A percentile compares a stretch with the other conserved stretches of the same genome.
phyloP scores from a whole-genome alignment of 352 stramenopile species.

The Blastocystis sp. region DNA sequence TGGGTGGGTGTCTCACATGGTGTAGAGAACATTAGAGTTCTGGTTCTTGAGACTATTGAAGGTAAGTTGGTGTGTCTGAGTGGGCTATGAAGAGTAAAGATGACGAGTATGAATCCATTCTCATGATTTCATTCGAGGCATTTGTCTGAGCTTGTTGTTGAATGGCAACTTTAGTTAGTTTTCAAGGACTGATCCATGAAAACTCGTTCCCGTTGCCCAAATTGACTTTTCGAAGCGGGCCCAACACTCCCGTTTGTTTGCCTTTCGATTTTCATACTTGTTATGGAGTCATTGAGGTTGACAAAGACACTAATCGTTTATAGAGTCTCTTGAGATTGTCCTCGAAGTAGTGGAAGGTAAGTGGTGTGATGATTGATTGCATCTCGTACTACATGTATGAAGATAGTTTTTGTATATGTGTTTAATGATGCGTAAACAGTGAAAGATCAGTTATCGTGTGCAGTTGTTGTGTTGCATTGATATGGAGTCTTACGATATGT shows the following conservation, averaged over 20 bases:
- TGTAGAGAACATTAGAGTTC: background rate
- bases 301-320: constrained; percentile 49
- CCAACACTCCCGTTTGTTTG: constrained; percentile 39
- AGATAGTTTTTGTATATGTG: constrained; percentile 28
- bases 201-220: constrained; percentile 62
- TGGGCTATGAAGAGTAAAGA: background rate
- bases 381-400: constrained; percentile 59
- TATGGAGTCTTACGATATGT: constrained; percentile 3
- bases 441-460: background rate
- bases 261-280: background rate
- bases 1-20: constrained; percentile 45
- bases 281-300: background rate
- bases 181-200: constrained; percentile 50
- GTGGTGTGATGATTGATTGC: constrained; percentile 25
- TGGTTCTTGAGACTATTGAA: background rate
- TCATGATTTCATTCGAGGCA: constrained; percentile 45
- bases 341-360: constrained; percentile 3
- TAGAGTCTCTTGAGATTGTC: no score
- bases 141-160: constrained; percentile 36
- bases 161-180: constrained; percentile 29
- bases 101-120: constrained; percentile 51
- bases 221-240: constrained; percentile 32
- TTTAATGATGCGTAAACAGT: background rate
- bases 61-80: background rate
- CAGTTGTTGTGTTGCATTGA: background rate